Conservation (phyloP, 2,329 filamentous ascomycete species). For the Nectriaceae sp. region DNA sequence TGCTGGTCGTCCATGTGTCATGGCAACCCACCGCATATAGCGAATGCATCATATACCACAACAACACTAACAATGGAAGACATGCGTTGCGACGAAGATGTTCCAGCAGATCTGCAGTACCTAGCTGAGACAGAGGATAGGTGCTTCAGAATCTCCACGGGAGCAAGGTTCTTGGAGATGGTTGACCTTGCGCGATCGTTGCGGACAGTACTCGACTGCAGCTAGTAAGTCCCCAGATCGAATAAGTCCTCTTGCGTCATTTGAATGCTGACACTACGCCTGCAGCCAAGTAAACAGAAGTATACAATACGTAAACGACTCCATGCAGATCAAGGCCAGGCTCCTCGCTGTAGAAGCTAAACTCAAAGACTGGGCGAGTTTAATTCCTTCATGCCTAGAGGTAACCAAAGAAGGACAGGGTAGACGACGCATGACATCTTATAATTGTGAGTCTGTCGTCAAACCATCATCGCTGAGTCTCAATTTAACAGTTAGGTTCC, state of each 20-base stretch:
- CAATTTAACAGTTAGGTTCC: constrained; percentile 29
- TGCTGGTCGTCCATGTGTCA: constrained; percentile 49
- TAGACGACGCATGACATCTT: too few species aligned
- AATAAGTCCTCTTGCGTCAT: not conserved
- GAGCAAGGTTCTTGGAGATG: constrained; percentile 40
- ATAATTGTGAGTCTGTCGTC: constrained; percentile 18
- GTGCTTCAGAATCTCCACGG: constrained; percentile 35
- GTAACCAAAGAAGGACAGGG: constrained; percentile 13
- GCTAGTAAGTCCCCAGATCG: constrained; percentile 30
- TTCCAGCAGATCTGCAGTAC: constrained; percentile 35
- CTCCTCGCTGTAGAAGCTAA: constrained; percentile 30
- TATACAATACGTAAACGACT: too few species aligned
- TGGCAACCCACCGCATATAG: constrained; percentile 49
- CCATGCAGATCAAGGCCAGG: constrained; percentile 17
- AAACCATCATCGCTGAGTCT: not conserved
- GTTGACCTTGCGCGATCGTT: constrained; percentile 34
- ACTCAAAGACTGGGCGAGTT: constrained; percentile 37
- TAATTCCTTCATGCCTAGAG: constrained; percentile 36
- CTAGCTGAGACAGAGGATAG: constrained; percentile 37
- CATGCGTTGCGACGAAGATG: constrained; percentile 44
- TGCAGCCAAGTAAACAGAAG: constrained; percentile 29
- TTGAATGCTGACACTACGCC: too few species aligned
- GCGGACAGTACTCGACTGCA: constrained; percentile 35
- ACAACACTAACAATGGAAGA: constrained; percentile 42
- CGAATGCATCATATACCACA: constrained; percentile 42